These are phyloP conservation scores for Fusarium protoensiforme DNA, from an alignment of 2,329 filamentous ascomycete species.

Conservation along the genomic window DNA sequence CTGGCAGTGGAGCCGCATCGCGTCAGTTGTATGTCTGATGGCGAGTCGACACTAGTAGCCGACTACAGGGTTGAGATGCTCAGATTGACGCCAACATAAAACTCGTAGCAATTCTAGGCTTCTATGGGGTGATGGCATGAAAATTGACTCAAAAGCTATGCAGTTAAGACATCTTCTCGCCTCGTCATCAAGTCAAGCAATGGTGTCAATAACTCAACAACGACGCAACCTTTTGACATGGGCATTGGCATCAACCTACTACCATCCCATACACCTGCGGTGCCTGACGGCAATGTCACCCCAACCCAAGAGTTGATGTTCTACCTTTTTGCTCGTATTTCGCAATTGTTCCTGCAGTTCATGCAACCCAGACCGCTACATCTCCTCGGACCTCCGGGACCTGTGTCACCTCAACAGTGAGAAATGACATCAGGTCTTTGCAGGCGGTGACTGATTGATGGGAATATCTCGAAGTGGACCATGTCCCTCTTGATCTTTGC, in stretches of 20 bases:
- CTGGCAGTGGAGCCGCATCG: constrained; percentile 6
- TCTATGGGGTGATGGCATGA: background rate
- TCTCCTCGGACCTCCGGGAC: background rate
- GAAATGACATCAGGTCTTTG: background rate
- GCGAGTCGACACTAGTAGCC: constrained; percentile 7
- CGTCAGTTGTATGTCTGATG: constrained; percentile 13
- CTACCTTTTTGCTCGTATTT: background rate
- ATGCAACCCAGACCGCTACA: background rate
- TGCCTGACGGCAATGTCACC: background rate
- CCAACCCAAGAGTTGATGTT: background rate
- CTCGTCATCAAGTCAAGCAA: background rate
- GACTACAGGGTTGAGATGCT: background rate
- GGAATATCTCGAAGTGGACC: background rate
- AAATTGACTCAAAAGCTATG: background rate
- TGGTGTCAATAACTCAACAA: background rate
- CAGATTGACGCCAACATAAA: background rate
- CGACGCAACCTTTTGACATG: background rate
- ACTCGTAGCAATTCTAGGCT: constrained; percentile 1
- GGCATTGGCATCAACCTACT: background rate
- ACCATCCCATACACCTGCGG: background rate
- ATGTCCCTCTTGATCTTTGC: background rate
- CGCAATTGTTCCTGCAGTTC: constrained; percentile 1
- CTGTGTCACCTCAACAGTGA: background rate
- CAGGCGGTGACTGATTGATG: background rate
- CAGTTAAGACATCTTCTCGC: background rate